A percentile compares a stretch with the other conserved stretches of the same genome.
Conservation (phyloP, 176 grass and related monocot genomes). For the Hyparrhenia diplandra region DNA sequence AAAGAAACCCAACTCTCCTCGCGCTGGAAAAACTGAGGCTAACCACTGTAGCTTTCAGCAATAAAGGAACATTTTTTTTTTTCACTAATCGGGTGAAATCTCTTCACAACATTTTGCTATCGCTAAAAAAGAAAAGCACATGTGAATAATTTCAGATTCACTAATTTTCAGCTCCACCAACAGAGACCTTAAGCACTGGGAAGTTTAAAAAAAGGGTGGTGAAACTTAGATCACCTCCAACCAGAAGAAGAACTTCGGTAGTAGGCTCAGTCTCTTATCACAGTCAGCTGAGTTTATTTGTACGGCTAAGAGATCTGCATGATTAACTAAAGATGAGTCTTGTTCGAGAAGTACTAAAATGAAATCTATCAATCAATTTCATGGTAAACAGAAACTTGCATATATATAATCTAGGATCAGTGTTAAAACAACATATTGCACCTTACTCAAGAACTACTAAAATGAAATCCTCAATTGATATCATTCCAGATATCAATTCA, state of each 20-base stretch:
- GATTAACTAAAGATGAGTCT: constrained; percentile 15
- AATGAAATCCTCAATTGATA: background rate
- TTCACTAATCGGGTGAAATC: background rate
- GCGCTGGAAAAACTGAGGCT: background rate
- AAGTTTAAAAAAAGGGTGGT: background rate
- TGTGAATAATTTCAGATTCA: background rate
- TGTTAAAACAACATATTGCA: background rate
- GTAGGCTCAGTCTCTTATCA: constrained; percentile 44
- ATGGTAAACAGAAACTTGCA: background rate
- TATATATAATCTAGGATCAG: background rate
- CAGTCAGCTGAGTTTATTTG: constrained; percentile 41
- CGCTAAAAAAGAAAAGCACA: background rate
- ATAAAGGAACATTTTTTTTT: background rate
- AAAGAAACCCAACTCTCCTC: background rate
- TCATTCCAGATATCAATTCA: background rate
- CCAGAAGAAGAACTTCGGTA: constrained; percentile 78
- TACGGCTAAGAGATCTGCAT: constrained; percentile 59
- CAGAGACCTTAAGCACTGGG: background rate
- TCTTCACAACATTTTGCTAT: background rate
- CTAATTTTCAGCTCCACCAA: background rate
- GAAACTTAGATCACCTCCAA: constrained; percentile 61
- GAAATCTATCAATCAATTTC: background rate
- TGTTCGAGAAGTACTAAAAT: background rate
- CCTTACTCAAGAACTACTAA: background rate
- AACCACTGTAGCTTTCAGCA: background rate